Conservation (phyloP, 2,329 filamentous ascomycete species). For the Cadophora gregata region DNA sequence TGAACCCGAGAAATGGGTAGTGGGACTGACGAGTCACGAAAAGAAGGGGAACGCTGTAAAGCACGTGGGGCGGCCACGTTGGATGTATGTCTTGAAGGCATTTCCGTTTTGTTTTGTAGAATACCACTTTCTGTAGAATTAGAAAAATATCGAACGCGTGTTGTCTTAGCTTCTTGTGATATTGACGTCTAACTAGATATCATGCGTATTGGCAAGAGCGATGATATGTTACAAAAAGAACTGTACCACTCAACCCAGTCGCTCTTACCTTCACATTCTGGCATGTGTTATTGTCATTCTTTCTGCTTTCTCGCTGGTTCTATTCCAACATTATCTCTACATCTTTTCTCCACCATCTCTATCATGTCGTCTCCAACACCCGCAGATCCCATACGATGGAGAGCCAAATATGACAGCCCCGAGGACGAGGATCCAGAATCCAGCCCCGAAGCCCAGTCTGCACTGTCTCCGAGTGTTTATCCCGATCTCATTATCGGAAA, state of each 20-base stretch:
- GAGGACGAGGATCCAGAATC: not conserved
- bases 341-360: not conserved
- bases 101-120: not conserved
- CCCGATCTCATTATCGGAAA: not conserved
- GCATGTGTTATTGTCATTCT: not conserved
- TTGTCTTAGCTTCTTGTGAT: not conserved
- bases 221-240: not conserved
- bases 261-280: not conserved
- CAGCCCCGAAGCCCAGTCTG: not conserved
- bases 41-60: not conserved
- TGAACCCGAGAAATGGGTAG: conserved; percentile 5
- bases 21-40: conserved; percentile 2
- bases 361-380: not conserved
- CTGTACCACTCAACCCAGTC: not conserved
- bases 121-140: conserved; percentile 8
- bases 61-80: not conserved
- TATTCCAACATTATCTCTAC: not conserved
- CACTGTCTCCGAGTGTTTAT: not conserved
- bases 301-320: not conserved
- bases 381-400: not conserved
- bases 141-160: not conserved
- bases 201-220: not conserved
- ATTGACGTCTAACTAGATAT: not conserved
- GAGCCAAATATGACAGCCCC: not conserved
- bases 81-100: conserved; percentile 5